Percentiles rank a stretch among this genome's conserved stretches.
These are phyloP conservation scores for Neurospora tetraspora DNA, from an alignment of 495 filamentous ascomycete species.

Conservation along the genomic window DNA sequence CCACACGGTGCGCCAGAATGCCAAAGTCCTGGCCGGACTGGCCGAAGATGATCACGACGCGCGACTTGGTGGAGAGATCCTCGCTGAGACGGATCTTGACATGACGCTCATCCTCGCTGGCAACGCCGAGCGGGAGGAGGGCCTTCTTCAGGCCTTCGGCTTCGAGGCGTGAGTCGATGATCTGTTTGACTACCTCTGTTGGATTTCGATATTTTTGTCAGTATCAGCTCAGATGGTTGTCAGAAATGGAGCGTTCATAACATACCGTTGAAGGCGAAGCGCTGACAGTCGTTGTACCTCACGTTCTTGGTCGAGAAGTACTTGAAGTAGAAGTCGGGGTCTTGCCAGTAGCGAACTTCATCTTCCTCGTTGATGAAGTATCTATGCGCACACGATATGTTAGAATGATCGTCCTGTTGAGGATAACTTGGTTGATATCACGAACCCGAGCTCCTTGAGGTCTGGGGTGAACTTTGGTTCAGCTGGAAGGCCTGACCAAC, in stretches of 20 bases:
- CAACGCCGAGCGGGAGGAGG: conserved; percentile 46
- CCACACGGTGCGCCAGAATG: conserved; percentile 57
- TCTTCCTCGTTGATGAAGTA: conserved; percentile 64
- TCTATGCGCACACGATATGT: conserved; percentile 28
- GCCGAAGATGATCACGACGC: conserved; percentile 67
- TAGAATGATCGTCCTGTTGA: neutral
- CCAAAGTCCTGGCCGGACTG: conserved; percentile 63
- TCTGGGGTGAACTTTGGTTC: conserved; percentile 57
- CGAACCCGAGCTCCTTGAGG: conserved; percentile 61
- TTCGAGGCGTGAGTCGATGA: conserved; percentile 51
- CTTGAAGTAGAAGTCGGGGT: conserved; percentile 59
- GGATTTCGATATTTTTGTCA: neutral
- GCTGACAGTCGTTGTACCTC: conserved; percentile 59
- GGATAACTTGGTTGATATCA: neutral
- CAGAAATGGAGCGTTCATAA: neutral
- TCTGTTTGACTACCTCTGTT: conserved; percentile 51
- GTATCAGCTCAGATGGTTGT: neutral
- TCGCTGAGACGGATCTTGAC: conserved; percentile 56
- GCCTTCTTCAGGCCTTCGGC: conserved; percentile 44
- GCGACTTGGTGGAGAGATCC: conserved; percentile 46
- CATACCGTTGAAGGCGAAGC: conserved; percentile 61
- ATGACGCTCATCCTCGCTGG: conserved; percentile 39
- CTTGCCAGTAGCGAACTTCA: conserved; percentile 56
- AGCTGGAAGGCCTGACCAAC: conserved; percentile 51
- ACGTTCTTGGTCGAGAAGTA: conserved; percentile 61